These are phyloP conservation scores for Chaetomiaceae sp. DNA, from an alignment of 2,329 filamentous ascomycete genomes.

Conservation along the genomic window DNA sequence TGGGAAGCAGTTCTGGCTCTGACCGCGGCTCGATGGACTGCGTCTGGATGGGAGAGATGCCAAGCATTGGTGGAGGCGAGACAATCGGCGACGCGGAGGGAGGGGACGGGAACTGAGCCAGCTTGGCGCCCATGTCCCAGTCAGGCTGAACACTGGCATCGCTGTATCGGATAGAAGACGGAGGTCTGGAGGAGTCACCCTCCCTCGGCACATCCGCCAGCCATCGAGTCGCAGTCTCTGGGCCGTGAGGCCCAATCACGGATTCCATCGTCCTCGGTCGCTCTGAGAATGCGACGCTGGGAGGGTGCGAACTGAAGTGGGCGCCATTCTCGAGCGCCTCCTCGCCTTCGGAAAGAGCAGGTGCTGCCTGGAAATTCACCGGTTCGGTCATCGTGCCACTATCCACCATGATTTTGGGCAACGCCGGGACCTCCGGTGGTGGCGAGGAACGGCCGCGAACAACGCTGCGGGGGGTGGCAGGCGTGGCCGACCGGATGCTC, in stretches of 20 bases:
- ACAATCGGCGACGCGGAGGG: constrained; percentile 37
- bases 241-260: constrained; percentile 29
- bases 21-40: constrained; percentile 39
- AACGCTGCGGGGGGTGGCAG: constrained; percentile 46
- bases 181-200: constrained; percentile 33
- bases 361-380: constrained; percentile 33
- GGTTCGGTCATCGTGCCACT: constrained; percentile 56
- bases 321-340: constrained; percentile 3
- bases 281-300: constrained; percentile 26
- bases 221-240: constrained; percentile 24
- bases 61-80: constrained; percentile 32
- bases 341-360: constrained; percentile 12
- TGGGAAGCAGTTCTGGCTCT: constrained; percentile 30
- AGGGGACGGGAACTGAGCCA: constrained; percentile 50
- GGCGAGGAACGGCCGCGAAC: constrained; percentile 39
- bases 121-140: constrained; percentile 43
- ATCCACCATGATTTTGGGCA: constrained; percentile 54
- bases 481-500: constrained; percentile 42
- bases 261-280: constrained; percentile 40
- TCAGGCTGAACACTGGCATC: constrained; percentile 49
- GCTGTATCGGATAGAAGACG: constrained; percentile 46
- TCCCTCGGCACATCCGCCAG: constrained; percentile 22
- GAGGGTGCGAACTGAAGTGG: constrained; percentile 14
- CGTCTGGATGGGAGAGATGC: constrained; percentile 39
- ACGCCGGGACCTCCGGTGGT: constrained; percentile 41